Evolutionary conservation across 1,139 yeast species (phyloP).

Genomic region (Arxiozyma bovina): DNA sequence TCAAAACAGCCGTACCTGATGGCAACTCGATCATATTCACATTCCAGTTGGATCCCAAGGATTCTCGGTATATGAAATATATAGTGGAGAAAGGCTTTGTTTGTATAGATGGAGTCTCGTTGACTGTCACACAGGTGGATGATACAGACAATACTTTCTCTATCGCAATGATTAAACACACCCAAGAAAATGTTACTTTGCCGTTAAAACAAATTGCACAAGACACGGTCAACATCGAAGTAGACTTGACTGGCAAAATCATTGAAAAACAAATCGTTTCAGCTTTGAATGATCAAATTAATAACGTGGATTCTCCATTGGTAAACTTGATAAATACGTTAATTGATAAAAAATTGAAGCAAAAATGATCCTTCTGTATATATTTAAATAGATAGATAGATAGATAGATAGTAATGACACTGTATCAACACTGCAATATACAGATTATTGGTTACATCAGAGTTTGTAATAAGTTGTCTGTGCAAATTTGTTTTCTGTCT

Average conservation of each 20-base stretch:
- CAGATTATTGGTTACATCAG: too few species aligned
- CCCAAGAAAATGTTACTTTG: constrained; percentile 74
- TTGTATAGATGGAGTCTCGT: constrained; percentile 86
- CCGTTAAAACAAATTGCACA: constrained; percentile 51
- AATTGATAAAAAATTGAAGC: not conserved
- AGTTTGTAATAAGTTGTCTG: too few species aligned
- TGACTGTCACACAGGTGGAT: constrained; percentile 77
- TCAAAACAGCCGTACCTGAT: constrained; percentile 48
- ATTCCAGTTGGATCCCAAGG: constrained; percentile 51
- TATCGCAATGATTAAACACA: constrained; percentile 86
- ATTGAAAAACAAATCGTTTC: constrained; percentile 67
- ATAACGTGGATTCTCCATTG: not conserved
- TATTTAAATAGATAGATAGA: not conserved
- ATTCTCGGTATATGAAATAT: constrained; percentile 51
- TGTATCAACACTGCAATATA: too few species aligned
- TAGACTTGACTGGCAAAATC: constrained; percentile 85
- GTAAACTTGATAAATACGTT: not conserved
- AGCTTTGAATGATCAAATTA: not conserved
- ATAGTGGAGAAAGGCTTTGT: constrained; percentile 92
- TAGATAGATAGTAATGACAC: too few species aligned
- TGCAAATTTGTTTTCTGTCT: too few species aligned
- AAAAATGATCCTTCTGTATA: not conserved
- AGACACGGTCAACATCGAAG: constrained; percentile 77
- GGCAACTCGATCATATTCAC: constrained; percentile 74
- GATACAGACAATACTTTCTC: constrained; percentile 50